Percentiles rank a stretch among this genome's conserved stretches.
phyloP scores from a whole-genome alignment of 371 early-diverging fungal species.

The Haplosporangium sp. region DNA sequence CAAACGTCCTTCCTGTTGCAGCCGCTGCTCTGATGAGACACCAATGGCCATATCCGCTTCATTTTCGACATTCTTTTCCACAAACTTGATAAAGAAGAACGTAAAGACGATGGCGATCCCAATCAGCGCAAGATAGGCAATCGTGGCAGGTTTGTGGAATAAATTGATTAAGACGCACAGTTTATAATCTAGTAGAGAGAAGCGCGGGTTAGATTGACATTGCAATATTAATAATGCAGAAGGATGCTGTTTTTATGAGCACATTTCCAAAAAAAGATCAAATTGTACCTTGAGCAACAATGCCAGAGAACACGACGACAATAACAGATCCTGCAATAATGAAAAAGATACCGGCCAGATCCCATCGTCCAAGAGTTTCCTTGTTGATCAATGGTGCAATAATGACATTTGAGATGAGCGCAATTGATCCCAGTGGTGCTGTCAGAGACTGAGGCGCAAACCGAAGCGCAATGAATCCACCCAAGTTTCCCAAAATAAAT shows the following conservation, averaged over 20 bases:
- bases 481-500: constrained; percentile 80
- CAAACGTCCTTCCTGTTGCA: constrained; percentile 38
- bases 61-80: constrained; percentile 76
- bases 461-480: constrained; percentile 81
- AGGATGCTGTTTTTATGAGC: too few relatives aligned
- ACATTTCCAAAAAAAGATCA: not conserved
- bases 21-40: constrained; percentile 34
- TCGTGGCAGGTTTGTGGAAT: constrained; percentile 73
- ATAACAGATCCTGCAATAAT: constrained; percentile 85
- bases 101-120: constrained; percentile 62
- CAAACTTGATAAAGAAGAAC: constrained; percentile 65
- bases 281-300: constrained; percentile 55
- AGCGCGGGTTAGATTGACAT: too few relatives aligned
- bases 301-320: constrained; percentile 79
- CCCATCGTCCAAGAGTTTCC: constrained; percentile 70
- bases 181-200: constrained; percentile 64
- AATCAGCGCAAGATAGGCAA: constrained; percentile 76
- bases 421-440: constrained; percentile 84
- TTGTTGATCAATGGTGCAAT: constrained; percentile 88
- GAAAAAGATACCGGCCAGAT: constrained; percentile 79
- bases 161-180: constrained; percentile 81
- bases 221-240: too few relatives aligned
- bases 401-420: constrained; percentile 86
- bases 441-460: constrained; percentile 91
- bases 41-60: constrained; percentile 44